Evolutionary conservation across 495 filamentous ascomycete genomes (phyloP), one percentile per base, ranked within the genome.

Genomic region (Cryomyces minteri): DNA sequence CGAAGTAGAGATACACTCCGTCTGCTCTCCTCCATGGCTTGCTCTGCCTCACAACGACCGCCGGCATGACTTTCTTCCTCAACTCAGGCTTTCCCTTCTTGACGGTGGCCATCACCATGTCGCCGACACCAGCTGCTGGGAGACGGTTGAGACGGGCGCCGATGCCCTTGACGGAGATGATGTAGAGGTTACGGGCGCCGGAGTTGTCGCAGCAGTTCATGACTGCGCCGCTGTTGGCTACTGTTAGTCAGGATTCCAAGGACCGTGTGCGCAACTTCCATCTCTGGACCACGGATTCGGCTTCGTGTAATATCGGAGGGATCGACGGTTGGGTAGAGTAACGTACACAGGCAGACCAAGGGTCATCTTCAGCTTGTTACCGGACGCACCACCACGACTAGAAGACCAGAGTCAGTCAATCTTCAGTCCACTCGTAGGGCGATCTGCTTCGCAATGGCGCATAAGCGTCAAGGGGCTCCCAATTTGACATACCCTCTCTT

Each of bases 331-430:
- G 40, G 29, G 43, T 43, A 29, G 10, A 41, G 44, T 51, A 46
- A 85, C 88, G 69, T 88, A 95, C 88, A 87, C 82, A 67, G 90
- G 90, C 60, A 98, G 85, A 94, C 83, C 90, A 69, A 98, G 85
- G 65, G 90, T 94, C 90, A 98, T 98, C 81, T 94, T 98, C 54
- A 98, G 80, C 82, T 98, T 98, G 82, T 93, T 93, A 75, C 90
- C 92, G 56, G 88, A 77, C 74, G 83, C 81, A 82, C 82, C 82
- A 74, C 84, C 84, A 61, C 88, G 70, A 65, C 73, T 77, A 50
- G 9, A n/a, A 10, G 1, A 18, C 11, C 9, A 11, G 25, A 41
- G 8, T 8, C 9, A 14, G 40, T 41, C 28, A 41, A 18, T n/a
- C 25, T 41, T 41, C 8, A 38, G n/a, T 38, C 12, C 12, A 9